Percentiles rank a stretch among this genome's conserved stretches.
These are phyloP conservation scores for Oryza coarctata DNA, from an alignment of 176 grass and related monocot species.

Conservation along the genomic window DNA sequence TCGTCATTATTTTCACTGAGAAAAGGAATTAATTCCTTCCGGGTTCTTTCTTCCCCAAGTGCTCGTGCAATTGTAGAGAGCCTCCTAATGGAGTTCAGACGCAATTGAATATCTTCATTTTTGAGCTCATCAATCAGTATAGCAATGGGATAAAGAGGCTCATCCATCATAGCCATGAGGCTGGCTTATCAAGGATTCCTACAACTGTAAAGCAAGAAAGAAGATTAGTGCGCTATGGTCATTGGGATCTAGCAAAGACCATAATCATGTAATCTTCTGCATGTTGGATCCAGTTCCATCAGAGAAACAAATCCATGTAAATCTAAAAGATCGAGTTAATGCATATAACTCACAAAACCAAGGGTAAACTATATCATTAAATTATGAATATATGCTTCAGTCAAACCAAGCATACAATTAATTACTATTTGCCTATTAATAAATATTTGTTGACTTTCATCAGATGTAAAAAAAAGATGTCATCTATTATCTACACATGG, in stretches of 20 bases:
- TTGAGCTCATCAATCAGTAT: slow-evolving; percentile 93
- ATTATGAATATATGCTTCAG: not conserved
- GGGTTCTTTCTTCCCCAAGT: slow-evolving; percentile 89
- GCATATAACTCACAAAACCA: not conserved
- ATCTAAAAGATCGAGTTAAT: not conserved
- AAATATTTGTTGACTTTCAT: slow-evolving; percentile 9
- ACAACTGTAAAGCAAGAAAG: slow-evolving; percentile 18
- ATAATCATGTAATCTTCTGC: not conserved
- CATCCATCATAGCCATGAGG: slow-evolving; percentile 76
- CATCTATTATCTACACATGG: not conserved
- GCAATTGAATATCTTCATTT: slow-evolving; percentile 95
- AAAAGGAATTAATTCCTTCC: slow-evolving; percentile 95
- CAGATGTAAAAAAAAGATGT: slow-evolving; percentile 8
- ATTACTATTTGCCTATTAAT: not conserved
- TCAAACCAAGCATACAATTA: not conserved
- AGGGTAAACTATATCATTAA: not conserved
- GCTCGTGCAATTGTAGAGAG: slow-evolving; percentile 92
- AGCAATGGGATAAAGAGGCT: slow-evolving; percentile 88
- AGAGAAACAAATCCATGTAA: not conserved
- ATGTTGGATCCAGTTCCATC: not conserved
- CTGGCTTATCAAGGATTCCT: slow-evolving; percentile 24
- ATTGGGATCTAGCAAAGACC: not conserved
- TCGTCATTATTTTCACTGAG: slow-evolving; percentile 98
- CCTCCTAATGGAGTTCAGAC: slow-evolving; percentile 84
- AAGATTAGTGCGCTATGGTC: not conserved